phyloP scores from a whole-genome alignment of 495 filamentous ascomycete genomes.

The Stereocaulon alpinum region DNA sequence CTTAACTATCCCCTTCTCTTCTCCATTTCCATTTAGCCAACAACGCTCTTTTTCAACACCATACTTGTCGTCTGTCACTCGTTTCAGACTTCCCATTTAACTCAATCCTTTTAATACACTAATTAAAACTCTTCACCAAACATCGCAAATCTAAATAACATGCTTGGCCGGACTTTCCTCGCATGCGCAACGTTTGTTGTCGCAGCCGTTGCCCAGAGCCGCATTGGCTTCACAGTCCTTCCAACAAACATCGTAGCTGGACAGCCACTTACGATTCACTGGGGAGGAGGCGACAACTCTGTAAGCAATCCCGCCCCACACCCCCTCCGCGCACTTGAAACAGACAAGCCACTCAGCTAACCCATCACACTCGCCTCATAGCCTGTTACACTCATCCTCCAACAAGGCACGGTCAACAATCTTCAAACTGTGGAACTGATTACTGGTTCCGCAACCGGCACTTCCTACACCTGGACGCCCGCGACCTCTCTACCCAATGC shows the following conservation, averaged over 20 bases:
- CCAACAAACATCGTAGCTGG: conserved; percentile 33
- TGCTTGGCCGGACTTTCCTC: conserved; percentile 29
- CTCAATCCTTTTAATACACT: not conserved
- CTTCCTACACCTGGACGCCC: conserved; percentile 35
- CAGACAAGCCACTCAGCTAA: not conserved
- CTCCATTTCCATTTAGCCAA: not conserved
- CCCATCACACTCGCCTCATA: not conserved
- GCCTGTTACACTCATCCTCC: conserved; percentile 35
- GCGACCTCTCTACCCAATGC: conserved; percentile 29
- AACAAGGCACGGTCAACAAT: conserved; percentile 32
- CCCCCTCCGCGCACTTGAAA: not conserved
- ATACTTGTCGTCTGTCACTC: conserved; percentile 15
- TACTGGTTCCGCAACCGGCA: conserved; percentile 29
- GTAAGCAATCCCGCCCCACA: conserved; percentile 20
- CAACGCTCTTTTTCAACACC: not conserved
- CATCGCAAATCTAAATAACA: conserved; percentile 16
- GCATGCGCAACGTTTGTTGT: conserved; percentile 28
- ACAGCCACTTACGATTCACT: conserved; percentile 32
- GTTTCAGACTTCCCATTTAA: conserved; percentile 10
- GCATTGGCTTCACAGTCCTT: conserved; percentile 33
- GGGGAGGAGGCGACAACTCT: conserved; percentile 31
- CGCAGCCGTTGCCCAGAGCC: conserved; percentile 26
- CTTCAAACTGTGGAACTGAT: conserved; percentile 35
- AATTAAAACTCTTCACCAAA: not conserved
- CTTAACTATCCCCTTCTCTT: not conserved